Evolutionary conservation across 2,329 filamentous ascomycete genomes (phyloP), one percentile per base, ranked within the genome.

Genomic region (Alternaria sp.): DNA sequence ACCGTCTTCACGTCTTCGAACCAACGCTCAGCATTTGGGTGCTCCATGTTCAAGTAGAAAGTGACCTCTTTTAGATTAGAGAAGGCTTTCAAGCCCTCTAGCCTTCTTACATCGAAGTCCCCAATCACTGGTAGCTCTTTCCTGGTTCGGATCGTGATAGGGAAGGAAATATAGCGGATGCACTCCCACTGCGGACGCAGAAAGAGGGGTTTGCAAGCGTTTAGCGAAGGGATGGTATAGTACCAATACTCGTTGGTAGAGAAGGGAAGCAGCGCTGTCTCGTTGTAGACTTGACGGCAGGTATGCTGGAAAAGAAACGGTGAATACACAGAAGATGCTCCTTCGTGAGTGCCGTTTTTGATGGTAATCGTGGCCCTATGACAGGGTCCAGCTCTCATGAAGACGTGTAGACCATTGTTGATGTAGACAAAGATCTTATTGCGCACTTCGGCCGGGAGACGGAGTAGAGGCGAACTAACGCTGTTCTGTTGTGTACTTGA

Each of bases 161-260:
- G 0, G 15, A 40, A 40, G 15, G 32, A 40, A 0, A 40, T 1
- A n/a, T 40, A 40, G 15, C 32, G 32, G 15, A 40, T 40, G 32
- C 8, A n/a, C 0, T 40, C 0, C 32, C 0, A 40, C 1, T 40
- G 32, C 15, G 1, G 15, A 3, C 8, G 8, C 8, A 0, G 6
- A 40, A 40, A 40, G 0, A 40, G 0, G 8, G 15, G 4, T 17
- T 40, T 40, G 32, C 32, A n/a, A n/a, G n/a, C n/a, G n/a, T n/a
- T n/a, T n/a, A n/a, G n/a, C n/a, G n/a, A n/a, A n/a, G n/a, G n/a
- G n/a, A n/a, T n/a, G n/a, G n/a, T n/a, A n/a, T n/a, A n/a, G 28
- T 40, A 40, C 32, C 32, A 40, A 15, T 40, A 40, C 32, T 40
- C 15, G 1, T 40, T 40, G 0, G 32, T 40, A 0, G 32, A 0